These are phyloP conservation scores for Calocybe indica DNA, from an alignment of 768 basidiomycete species.

Conservation along the genomic window DNA sequence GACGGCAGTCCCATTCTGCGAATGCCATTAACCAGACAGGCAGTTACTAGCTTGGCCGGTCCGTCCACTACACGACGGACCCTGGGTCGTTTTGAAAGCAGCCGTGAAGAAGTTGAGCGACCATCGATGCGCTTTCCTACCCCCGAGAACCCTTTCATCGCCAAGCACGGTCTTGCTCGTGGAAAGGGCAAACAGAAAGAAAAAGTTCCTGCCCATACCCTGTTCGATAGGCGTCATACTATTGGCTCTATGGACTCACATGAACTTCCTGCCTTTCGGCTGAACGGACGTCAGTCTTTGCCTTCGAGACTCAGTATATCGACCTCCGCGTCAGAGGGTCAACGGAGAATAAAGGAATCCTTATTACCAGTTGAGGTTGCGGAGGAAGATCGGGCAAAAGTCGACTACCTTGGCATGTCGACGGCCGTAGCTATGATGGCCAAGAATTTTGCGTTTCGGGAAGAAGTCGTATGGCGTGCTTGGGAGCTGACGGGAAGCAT, in stretches of 20 bases:
- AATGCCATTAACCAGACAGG: too few species aligned
- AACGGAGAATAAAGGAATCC: background rate
- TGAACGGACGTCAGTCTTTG: background rate
- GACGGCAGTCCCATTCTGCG: too few species aligned
- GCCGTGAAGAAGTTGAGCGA: too few species aligned
- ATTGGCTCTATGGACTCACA: background rate
- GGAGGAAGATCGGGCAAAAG: slow-evolving; percentile 12
- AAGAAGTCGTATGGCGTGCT: slow-evolving; percentile 33
- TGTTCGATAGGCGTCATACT: background rate
- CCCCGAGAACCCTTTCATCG: slow-evolving; percentile 1
- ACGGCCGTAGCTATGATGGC: slow-evolving; percentile 33
- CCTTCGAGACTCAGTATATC: too few species aligned
- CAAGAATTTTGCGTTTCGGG: slow-evolving; percentile 35
- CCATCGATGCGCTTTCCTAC: background rate
- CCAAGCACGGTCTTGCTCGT: background rate
- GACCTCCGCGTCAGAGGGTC: too few species aligned
- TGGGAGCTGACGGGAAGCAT: slow-evolving; percentile 28
- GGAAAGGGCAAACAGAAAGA: background rate
- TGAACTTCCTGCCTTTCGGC: background rate
- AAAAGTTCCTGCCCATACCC: background rate
- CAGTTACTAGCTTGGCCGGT: too few species aligned
- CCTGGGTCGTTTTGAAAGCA: too few species aligned
- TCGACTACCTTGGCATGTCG: slow-evolving; percentile 16
- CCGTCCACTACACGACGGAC: too few species aligned
- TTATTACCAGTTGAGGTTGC: slow-evolving; percentile 9